Conservation (phyloP, 441 rosid genomes). For the Mallotus repandus region DNA sequence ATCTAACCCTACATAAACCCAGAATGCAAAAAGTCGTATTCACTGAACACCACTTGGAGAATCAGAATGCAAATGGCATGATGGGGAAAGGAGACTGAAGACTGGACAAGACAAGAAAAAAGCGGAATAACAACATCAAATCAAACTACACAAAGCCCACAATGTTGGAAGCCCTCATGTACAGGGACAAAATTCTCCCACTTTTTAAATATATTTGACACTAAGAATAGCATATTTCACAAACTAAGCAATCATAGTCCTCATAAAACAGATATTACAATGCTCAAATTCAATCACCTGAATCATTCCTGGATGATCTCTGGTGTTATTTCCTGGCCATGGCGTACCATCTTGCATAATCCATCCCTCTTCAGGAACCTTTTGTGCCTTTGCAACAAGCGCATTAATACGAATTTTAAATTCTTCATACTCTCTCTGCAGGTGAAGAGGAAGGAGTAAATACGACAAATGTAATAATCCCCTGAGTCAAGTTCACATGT, state of each 20-base stretch:
- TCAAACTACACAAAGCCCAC: not conserved
- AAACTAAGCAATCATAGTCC: constrained; percentile 5
- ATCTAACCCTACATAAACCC: not conserved
- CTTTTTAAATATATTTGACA: not conserved
- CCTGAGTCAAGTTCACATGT: constrained; percentile 12
- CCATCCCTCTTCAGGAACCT: constrained; percentile 98
- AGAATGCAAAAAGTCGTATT: not conserved
- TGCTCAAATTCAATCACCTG: constrained; percentile 50
- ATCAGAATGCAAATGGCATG: not conserved
- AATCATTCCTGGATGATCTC: constrained; percentile 99
- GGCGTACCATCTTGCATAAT: constrained; percentile 99
- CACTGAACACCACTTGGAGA: not conserved
- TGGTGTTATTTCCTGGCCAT: constrained; percentile 98
- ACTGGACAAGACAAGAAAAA: not conserved
- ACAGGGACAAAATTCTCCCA: not conserved
- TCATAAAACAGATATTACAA: not conserved
- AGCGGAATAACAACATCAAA: not conserved
- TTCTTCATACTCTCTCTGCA: constrained; percentile 98
- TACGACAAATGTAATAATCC: constrained; percentile 10
- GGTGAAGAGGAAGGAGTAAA: constrained; percentile 16
- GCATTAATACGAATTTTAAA: constrained; percentile 86
- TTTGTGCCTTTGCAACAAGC: constrained; percentile 89
- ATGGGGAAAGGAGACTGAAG: not conserved
- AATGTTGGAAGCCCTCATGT: not conserved
- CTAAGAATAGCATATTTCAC: not conserved